Evolutionary conservation across 2,329 filamentous ascomycete species (phyloP), one percentile per base, ranked within the genome.

Genomic region (Alternaria brassicicola): DNA sequence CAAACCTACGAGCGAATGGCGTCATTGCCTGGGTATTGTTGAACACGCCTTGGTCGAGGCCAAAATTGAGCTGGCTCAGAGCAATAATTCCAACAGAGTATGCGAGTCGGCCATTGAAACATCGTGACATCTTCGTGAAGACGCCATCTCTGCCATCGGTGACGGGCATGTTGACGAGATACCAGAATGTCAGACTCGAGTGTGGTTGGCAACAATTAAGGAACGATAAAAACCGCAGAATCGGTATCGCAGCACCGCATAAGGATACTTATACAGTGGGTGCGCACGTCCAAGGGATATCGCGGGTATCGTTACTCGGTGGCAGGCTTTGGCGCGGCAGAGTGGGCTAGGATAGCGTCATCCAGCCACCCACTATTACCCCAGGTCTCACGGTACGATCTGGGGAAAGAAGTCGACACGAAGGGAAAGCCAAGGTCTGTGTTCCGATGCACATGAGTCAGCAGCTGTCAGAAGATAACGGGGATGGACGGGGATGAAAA

Each of bases 11-110:
- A 21, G 26, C 13, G n/a, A 54, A 46, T 15, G 26, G 33, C 21
- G 45, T 28, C 51, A 54, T 54, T 17, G 36, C 51, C 33, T 54
- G 51, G 9, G 43, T 39, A 13, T 39, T 39, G 17, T 39, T 26
- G n/a, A 53, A 45, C 4, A 39, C 43, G n/a, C 38, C 38, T 12
- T 43, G 36, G 38, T 53, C 38, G 26, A 31, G 31, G n/a, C 50
- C 50, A 31, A 43, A 53, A 21, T 45, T 53, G 38, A 53, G 8
- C 28, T 30, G 28, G 9, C 28, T 30, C 3, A 30, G 28, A 35
- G 31, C 31, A n/a, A 35, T 35, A 2, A n/a, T 35, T 3, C 31
- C 31, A 35, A 35, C 31, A n/a, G 31, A 35, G 15, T 35, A 35
- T 35, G 31, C n/a, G 13, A 35, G 31, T 35, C 31, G 31, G 8